Evolutionary conservation across 2,329 filamentous ascomycete genomes (phyloP).

Genomic region (Cladophialophora carrionii): DNA sequence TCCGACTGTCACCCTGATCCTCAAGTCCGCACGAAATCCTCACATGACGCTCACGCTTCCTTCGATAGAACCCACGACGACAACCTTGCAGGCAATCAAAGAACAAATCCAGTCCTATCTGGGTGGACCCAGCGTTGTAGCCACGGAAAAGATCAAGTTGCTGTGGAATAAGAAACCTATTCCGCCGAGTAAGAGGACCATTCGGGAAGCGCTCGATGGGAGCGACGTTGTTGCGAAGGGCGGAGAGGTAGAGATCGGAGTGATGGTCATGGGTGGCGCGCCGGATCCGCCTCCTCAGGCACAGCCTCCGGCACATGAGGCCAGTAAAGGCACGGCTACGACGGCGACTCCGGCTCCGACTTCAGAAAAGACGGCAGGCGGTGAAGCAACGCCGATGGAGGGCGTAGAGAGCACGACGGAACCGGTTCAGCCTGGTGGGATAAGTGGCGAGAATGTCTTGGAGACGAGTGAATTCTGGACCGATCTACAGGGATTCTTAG

Average conservation of each 20-base stretch:
- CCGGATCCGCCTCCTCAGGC: conserved; percentile 40
- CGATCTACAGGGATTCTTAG: conserved; percentile 79
- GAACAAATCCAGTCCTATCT: conserved; percentile 66
- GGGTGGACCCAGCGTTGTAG: conserved; percentile 44
- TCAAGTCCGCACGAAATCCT: conserved; percentile 79
- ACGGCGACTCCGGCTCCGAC: conserved; percentile 25
- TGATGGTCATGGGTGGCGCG: conserved; percentile 85
- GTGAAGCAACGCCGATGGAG: conserved; percentile 40
- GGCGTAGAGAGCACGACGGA: conserved; percentile 41
- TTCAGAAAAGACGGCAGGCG: conserved; percentile 48
- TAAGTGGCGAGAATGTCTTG: conserved; percentile 47
- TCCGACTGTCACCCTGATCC: conserved; percentile 55
- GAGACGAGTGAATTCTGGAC: conserved; percentile 79
- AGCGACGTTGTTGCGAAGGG: conserved; percentile 50
- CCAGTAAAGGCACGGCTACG: neutral
- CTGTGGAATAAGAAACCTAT: conserved; percentile 86
- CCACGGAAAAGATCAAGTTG: conserved; percentile 78
- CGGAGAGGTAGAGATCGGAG: conserved; percentile 69
- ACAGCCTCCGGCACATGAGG: neutral
- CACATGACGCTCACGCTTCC: conserved; percentile 69
- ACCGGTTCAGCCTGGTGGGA: conserved; percentile 33
- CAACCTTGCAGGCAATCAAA: conserved; percentile 80
- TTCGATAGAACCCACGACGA: conserved; percentile 61
- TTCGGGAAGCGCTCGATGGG: conserved; percentile 70
- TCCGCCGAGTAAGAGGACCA: conserved; percentile 66